Evolutionary conservation across 345 rosid genomes (phyloP).

Genomic region (Psidium friedrichsthalianum): DNA sequence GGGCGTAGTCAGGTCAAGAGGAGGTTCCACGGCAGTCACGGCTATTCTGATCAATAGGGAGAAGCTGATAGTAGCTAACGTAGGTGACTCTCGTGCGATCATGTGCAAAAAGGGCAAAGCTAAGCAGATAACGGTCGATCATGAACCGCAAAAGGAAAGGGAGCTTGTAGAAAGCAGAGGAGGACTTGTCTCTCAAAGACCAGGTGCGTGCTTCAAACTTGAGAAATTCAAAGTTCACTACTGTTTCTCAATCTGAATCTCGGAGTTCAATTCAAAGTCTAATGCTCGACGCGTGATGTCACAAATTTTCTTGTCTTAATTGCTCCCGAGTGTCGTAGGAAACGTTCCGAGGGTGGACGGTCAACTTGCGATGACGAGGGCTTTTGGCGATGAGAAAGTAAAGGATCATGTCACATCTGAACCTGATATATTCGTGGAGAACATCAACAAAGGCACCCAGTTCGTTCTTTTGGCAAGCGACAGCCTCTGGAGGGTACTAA

Average conservation of each 20-base stretch:
- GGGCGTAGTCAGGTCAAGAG: slow-evolving; percentile 19
- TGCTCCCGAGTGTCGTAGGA: slow-evolving; percentile 7
- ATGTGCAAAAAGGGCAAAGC: slow-evolving; percentile 21
- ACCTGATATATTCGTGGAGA: slow-evolving; percentile 16
- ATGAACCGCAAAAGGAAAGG: slow-evolving; percentile 29
- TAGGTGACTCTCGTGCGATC: slow-evolving; percentile 42
- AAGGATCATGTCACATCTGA: slow-evolving; percentile 36
- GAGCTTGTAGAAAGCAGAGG: slow-evolving; percentile 38
- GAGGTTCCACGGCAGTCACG: slow-evolving; percentile 44
- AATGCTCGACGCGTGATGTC: background rate
- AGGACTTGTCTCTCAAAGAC: slow-evolving; percentile 22
- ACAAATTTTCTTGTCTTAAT: background rate
- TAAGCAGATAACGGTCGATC: slow-evolving; percentile 32
- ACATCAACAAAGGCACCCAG: slow-evolving; percentile 11
- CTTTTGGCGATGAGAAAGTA: slow-evolving; percentile 37
- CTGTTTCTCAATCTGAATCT: background rate
- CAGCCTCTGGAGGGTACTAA: slow-evolving; percentile 41
- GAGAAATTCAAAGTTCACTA: background rate
- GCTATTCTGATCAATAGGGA: slow-evolving; percentile 29
- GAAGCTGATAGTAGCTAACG: slow-evolving; percentile 39
- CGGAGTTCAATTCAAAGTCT: background rate
- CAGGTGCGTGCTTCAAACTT: slow-evolving; percentile 9
- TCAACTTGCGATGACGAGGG: slow-evolving; percentile 33
- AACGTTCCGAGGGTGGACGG: slow-evolving; percentile 34
- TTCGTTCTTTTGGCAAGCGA: slow-evolving; percentile 49